phyloP scores from a whole-genome alignment of 371 early-diverging fungal genomes.

The Coemansia sp. region DNA sequence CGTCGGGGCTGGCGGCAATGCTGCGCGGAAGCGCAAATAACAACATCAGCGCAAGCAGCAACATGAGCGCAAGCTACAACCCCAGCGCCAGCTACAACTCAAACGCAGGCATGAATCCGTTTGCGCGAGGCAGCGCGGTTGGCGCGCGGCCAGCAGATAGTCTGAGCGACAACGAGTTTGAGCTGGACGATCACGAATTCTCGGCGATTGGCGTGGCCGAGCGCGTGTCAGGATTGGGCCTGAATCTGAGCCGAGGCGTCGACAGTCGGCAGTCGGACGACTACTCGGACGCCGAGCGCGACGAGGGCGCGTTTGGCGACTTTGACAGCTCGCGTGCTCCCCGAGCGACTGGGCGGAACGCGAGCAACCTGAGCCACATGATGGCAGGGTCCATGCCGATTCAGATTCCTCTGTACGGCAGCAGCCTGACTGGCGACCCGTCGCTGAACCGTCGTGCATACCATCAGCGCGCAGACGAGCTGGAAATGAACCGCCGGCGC shows the following conservation, averaged over 20 bases:
- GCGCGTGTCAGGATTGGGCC: neutral
- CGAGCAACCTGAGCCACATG: slow-evolving; percentile 31
- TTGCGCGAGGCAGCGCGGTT: slow-evolving; percentile 1
- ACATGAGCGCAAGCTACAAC: neutral
- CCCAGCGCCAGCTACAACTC: neutral
- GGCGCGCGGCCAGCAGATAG: slow-evolving; percentile 2
- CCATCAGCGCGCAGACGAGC: slow-evolving; percentile 29
- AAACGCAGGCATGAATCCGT: slow-evolving; percentile 8
- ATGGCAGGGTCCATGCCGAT: slow-evolving; percentile 47
- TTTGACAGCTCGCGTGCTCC: slow-evolving; percentile 12
- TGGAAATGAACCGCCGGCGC: slow-evolving; percentile 27
- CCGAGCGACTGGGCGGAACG: neutral
- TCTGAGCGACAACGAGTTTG: slow-evolving; percentile 4
- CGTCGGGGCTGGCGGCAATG: slow-evolving; percentile 48
- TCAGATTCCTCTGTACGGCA: slow-evolving; percentile 39
- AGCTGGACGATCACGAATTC: slow-evolving; percentile 1
- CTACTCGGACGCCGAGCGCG: slow-evolving; percentile 20
- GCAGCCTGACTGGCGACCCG: slow-evolving; percentile 18
- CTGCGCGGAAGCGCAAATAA: slow-evolving; percentile 25
- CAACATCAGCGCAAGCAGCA: neutral
- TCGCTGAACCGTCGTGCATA: slow-evolving; percentile 38
- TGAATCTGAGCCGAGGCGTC: slow-evolving; percentile 9
- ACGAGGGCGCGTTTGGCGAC: slow-evolving; percentile 34
- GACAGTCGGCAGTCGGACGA: slow-evolving; percentile 21
- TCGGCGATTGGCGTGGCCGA: slow-evolving; percentile 4